Conservation (phyloP, 345 rosid genomes). For the Gossypium australe region DNA sequence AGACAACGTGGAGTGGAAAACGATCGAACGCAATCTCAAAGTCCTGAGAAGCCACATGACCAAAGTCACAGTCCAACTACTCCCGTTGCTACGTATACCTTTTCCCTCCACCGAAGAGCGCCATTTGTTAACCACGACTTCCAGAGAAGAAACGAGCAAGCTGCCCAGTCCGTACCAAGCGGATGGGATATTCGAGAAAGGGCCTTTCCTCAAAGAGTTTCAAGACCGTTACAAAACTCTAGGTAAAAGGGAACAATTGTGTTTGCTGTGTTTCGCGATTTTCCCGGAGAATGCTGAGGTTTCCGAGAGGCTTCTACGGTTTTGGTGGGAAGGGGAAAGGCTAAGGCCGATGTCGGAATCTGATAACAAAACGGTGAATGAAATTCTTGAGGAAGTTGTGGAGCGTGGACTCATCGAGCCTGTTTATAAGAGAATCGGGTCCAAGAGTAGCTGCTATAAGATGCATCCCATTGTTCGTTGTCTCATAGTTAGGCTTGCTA, state of each 20-base stretch:
- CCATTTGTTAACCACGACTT: not conserved
- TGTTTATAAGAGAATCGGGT: constrained; percentile 21
- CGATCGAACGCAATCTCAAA: not conserved
- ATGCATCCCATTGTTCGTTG: constrained; percentile 39
- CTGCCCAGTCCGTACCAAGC: constrained; percentile 22
- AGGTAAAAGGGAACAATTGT: not conserved
- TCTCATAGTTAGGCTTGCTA: constrained; percentile 28
- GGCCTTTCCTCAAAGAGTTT: constrained; percentile 1
- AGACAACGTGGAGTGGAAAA: not conserved
- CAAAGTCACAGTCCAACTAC: constrained; percentile 28
- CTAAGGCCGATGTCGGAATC: not conserved
- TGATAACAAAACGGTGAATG: not conserved
- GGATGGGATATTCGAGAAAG: not conserved
- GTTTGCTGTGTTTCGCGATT: constrained; percentile 36
- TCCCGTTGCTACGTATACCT: constrained; percentile 23
- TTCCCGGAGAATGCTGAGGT: constrained; percentile 45
- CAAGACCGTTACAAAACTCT: not conserved
- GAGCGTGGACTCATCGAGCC: constrained; percentile 28
- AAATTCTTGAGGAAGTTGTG: constrained; percentile 12
- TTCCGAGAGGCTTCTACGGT: constrained; percentile 33
- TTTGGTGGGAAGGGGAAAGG: constrained; percentile 54
- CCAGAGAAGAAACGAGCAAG: not conserved
- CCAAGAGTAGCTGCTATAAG: constrained; percentile 23
- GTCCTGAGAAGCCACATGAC: constrained; percentile 30
- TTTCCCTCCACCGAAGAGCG: not conserved